Conservation (phyloP, 306 rosid species). For the Gastrolobium bilobum region DNA sequence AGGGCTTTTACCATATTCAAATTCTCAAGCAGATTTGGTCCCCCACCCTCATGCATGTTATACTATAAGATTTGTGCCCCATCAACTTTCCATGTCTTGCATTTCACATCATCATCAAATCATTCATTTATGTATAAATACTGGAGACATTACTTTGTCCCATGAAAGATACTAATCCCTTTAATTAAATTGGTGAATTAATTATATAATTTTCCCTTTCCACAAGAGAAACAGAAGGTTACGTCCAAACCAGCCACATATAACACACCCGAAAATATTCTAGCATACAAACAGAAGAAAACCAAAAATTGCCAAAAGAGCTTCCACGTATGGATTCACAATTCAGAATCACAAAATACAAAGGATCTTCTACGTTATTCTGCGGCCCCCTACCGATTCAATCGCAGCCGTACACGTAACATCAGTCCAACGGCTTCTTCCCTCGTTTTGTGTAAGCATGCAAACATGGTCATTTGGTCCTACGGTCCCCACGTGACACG, state of each 20-base stretch:
- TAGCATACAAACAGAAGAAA: background rate
- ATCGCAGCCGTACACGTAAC: slow-evolving; percentile 59
- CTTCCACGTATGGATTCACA: slow-evolving; percentile 39
- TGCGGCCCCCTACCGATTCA: slow-evolving; percentile 20
- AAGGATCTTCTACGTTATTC: slow-evolving; percentile 60
- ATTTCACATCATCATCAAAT: background rate
- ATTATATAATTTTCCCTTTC: slow-evolving; percentile 30
- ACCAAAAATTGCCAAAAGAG: slow-evolving; percentile 50
- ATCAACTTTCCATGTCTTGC: slow-evolving; percentile 27
- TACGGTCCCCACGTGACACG: slow-evolving; percentile 52
- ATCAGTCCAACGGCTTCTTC: slow-evolving; percentile 51
- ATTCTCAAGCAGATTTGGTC: slow-evolving; percentile 44
- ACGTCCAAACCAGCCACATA: slow-evolving; percentile 30
- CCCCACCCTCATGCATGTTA: slow-evolving; percentile 35
- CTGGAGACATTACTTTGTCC: slow-evolving; percentile 1
- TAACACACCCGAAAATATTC: background rate
- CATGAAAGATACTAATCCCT: background rate
- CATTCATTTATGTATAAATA: background rate
- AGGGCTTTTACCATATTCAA: slow-evolving; percentile 8
- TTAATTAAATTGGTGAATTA: background rate
- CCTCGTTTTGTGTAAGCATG: slow-evolving; percentile 48
- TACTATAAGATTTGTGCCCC: background rate
- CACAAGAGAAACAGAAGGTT: slow-evolving; percentile 32
- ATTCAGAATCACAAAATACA: slow-evolving; percentile 36
- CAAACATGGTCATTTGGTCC: slow-evolving; percentile 51